Base-by-base conservation (phyloP, 2,329 filamentous ascomycete species). In the Davidsoniella neocaledoniae region DNA sequence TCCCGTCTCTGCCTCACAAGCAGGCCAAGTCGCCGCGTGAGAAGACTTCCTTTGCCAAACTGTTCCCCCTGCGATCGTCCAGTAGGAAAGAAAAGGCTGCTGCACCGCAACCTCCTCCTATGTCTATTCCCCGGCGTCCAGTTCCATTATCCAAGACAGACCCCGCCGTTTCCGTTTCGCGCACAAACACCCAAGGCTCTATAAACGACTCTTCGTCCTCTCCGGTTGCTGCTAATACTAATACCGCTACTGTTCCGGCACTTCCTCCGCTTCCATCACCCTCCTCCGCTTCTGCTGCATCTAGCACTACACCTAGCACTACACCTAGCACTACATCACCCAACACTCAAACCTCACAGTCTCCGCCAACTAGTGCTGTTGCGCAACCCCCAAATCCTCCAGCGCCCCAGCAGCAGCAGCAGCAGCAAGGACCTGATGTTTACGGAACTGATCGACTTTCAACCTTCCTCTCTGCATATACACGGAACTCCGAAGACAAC, bases 401-500 rank as follows among this genome's bases (percentile, higher is more conserved):
- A 43, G n/a, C 25, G 17, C 54, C 54, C 33, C 54, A 55, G 4
- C 55, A 58, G 43, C 61, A 59, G 2, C 23, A 55, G 3, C 54
- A 58, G 43, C 61, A 59, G 2, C 23, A 46, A 23, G 21, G 21
- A 33, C 70, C 70, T 40, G 51, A 53, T 16, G 23, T 29, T 19
- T 49, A 33, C 14, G 68, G 71, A 3, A 63, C 64, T 1, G 66
- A 67, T 21, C 76, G 74, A 8, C 61, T 77, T 47, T 73, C 68
- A 12, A 77, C 73, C 58, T 61, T 77, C 9, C 56, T 77, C 36
- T 76, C 72, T 9, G 72, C 74, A 17, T 77, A 77, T 57, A 70
- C 70, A 46, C 62, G 64, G 54, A 68, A 65, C 43, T 68, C 67
- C 5, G 66, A 66, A 41, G 69, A 68, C 29, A 25, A 26, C 25